Evolutionary conservation across 306 rosid genomes (phyloP), one percentile per base, ranked within the genome.

Genomic region (Boehmeria nivea): DNA sequence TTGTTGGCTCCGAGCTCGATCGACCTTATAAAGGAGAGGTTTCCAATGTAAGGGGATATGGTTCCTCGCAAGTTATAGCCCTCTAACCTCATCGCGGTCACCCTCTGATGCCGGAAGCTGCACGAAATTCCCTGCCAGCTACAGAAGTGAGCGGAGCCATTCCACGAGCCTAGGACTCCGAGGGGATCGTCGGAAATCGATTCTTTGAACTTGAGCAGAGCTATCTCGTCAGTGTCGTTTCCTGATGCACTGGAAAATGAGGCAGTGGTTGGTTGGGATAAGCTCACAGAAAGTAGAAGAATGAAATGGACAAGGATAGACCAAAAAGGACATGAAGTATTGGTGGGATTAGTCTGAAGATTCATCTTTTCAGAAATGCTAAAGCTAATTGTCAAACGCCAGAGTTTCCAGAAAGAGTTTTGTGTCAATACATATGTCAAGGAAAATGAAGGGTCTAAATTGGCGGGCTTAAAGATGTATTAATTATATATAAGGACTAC

Each of bases 81-180:
- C 38, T 0, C 0, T 9, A 74, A 40, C 8, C 21, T 38, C 64
- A 81, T 12, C 38, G 42, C 52, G 0, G 6, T 51, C 2, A 74
- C 80, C 45, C 70, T 73, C 37, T 70, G 81, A 24, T 61, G 63
- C 31, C 18, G 8, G 8, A 0, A 4, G 12, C 82, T 47, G 53
- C 84, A 82, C 3, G 76, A 44, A 55, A 78, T 16, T 51, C 88
- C 88, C 16, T 13, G 37, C 88, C 84, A 82, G 0, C 36, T 42
- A 18, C 81, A 78, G 0, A 77, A 74, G 27, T 67, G 70, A 2
- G 15, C 11, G 5, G 87, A 77, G 33, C 18, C 51, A 39, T 81
- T 77, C 66, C 79, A 74, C 24, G 79, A 77, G 12, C 33, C 25
- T 3, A 81, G 20, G n/a, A 52, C 8, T 43, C 37, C 42, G 24